Percentiles rank a stretch among this genome's conserved stretches.
Conservation (phyloP, 1,284 basidiomycete genomes). For the Mycena sp. region DNA sequence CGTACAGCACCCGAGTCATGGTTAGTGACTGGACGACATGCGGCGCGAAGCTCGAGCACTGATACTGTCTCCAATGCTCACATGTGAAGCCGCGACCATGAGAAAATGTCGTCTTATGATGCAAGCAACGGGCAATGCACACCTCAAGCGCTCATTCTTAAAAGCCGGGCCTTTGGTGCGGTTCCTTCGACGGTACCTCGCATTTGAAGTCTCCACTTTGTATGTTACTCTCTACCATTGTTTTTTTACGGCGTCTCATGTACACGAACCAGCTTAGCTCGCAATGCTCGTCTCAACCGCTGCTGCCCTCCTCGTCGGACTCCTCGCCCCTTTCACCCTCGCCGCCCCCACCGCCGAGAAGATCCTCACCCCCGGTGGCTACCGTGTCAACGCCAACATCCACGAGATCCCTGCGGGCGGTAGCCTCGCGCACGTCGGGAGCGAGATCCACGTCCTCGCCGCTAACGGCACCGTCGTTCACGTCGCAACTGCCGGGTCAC, state of each 20-base stretch:
- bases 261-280: not conserved
- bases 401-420: constrained; percentile 11
- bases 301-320: not conserved
- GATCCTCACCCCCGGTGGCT: constrained; percentile 12
- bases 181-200: not conserved
- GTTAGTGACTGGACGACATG: too few species aligned
- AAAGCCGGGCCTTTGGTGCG: not conserved
- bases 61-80: too few species aligned
- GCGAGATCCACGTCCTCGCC: constrained; percentile 1
- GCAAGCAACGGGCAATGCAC: not conserved
- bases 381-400: not conserved
- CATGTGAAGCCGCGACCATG: not conserved
- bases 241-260: not conserved
- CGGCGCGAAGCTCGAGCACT: too few species aligned
- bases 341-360: not conserved
- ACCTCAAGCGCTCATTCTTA: not conserved
- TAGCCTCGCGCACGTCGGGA: constrained; percentile 5
- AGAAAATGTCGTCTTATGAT: constrained; percentile 1
- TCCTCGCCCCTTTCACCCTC: not conserved
- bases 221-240: not conserved
- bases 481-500: not conserved
- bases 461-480: constrained; percentile 2
- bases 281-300: not conserved
- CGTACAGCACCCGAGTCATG: too few species aligned
- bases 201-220: not conserved